Percentiles rank a stretch among this genome's conserved stretches.
Conservation (phyloP, 345 rosid species). For the Pugionium cornutum region DNA sequence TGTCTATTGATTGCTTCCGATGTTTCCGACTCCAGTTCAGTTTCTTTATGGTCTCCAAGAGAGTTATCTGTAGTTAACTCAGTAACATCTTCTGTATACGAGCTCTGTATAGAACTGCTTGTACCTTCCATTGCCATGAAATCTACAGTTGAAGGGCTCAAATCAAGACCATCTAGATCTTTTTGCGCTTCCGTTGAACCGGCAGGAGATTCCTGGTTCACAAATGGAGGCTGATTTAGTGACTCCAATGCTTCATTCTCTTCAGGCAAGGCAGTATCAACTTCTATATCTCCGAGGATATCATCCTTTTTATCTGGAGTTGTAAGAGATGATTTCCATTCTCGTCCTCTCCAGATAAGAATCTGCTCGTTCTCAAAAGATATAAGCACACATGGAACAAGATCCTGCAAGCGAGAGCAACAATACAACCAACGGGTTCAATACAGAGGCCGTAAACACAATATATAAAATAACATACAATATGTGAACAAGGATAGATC, state of each 20-base stretch:
- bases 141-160: conserved; percentile 12
- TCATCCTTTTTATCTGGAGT: conserved; percentile 39
- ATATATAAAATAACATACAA: background rate
- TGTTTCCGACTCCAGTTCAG: conserved; percentile 33
- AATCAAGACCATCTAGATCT: conserved; percentile 29
- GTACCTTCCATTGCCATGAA: conserved; percentile 1
- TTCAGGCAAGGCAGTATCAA: conserved; percentile 38
- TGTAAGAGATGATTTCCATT: conserved; percentile 61
- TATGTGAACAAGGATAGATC: conserved; percentile 14
- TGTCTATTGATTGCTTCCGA: conserved; percentile 31
- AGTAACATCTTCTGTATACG: conserved; percentile 17
- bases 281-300: conserved; percentile 31
- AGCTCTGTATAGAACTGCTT: conserved; percentile 17
- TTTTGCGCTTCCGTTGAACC: conserved; percentile 33
- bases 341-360: conserved; percentile 81
- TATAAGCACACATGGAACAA: conserved; percentile 82
- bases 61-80: conserved; percentile 11
- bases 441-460: conserved; percentile 3
- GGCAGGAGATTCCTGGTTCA: conserved; percentile 17
- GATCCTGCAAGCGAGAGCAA: conserved; percentile 54
- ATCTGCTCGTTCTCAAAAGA: conserved; percentile 80
- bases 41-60: conserved; percentile 21
- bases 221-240: conserved; percentile 25
- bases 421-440: conserved; percentile 1
- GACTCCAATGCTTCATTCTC: conserved; percentile 32